A percentile compares a stretch with the other conserved stretches of the same genome.
Evolutionary conservation across 1,139 yeast species (phyloP).

Genomic region (Dujonia santamariae): DNA sequence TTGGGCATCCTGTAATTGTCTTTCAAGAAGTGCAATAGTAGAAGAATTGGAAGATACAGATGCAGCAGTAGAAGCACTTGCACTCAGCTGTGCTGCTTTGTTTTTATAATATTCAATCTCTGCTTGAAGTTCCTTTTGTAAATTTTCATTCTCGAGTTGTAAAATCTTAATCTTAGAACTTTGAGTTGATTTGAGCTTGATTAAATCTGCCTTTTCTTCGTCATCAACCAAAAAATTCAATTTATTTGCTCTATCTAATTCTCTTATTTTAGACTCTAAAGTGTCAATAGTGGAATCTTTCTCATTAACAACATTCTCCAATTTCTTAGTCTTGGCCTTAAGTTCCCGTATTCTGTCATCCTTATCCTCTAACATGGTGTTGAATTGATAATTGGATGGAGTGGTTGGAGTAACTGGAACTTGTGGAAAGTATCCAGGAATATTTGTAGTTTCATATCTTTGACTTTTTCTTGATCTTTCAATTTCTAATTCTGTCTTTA

Average conservation of each 20-base stretch:
- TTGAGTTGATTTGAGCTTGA: constrained; percentile 27
- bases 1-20: constrained; percentile 32
- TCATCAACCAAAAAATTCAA: constrained; percentile 21
- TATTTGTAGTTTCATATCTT: not conserved
- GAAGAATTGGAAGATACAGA: constrained; percentile 10
- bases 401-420: constrained; percentile 2
- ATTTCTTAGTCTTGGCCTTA: constrained; percentile 21
- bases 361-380: constrained; percentile 11
- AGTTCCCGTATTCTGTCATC: constrained; percentile 17
- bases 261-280: constrained; percentile 23
- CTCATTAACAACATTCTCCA: constrained; percentile 22
- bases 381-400: constrained; percentile 3
- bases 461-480: constrained; percentile 48
- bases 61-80: constrained; percentile 1
- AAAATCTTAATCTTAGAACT: constrained; percentile 34
- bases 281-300: constrained; percentile 33
- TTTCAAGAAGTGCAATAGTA: constrained; percentile 28
- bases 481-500: constrained; percentile 66
- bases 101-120: constrained; percentile 27
- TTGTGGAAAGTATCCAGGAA: not conserved
- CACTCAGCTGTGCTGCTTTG: constrained; percentile 20
- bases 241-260: constrained; percentile 22
- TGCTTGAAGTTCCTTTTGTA: constrained; percentile 29
- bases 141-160: constrained; percentile 32
- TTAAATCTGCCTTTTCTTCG: constrained; percentile 29